Evolutionary conservation across 768 basidiomycete species (phyloP), one percentile per base, ranked within the genome.

Genomic region (Pleurotus sapidus): DNA sequence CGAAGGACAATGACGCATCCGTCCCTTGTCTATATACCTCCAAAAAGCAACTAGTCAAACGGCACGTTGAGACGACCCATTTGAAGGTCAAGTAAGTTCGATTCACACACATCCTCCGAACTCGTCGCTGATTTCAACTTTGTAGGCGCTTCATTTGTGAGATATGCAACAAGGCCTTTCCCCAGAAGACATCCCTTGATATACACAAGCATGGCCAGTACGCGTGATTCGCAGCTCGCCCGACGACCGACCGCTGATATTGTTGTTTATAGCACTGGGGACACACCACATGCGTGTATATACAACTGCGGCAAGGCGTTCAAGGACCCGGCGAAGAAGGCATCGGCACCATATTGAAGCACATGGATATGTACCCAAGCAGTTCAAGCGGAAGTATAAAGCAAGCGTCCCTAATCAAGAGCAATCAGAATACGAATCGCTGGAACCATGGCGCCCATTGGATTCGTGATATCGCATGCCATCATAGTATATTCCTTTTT

Each of bases 21-120:
- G 39, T 17, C 49, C 49, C 51, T 67, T 83, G 81, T 60, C 66
- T 70, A 18, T 81, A 81, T 59, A 65, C 66, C 34, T 72, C 78
- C 23, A 83, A 84, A 64, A 86, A 84, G 67, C 86, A 87, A 65
- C 75, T 86, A 43, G 83, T 88, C 57, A 87, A 87, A 67, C 77
- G 87, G 24, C 87, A 89, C 66, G 76, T 89, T 47, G 78, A 84
- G 67, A 81, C 81, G 7, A 82, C 79, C 12, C 87, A 88, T 64
- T 66, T 89, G 46, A 75, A 79, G 50, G 75, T 82, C 62, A 84
- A 82, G 87, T 84, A 59, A 59, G 83, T 64, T n/a, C 39, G 38
- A 39, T 15, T 49, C 34, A 23, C 55, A 27, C 30, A 37, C 18
- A 15, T 42, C 58, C 9, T 34, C 42, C 37, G n/a, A 43, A 59